These are phyloP conservation scores for Epichloe uncinata DNA, from an alignment of 2,329 filamentous ascomycete genomes.

Conservation along the genomic window DNA sequence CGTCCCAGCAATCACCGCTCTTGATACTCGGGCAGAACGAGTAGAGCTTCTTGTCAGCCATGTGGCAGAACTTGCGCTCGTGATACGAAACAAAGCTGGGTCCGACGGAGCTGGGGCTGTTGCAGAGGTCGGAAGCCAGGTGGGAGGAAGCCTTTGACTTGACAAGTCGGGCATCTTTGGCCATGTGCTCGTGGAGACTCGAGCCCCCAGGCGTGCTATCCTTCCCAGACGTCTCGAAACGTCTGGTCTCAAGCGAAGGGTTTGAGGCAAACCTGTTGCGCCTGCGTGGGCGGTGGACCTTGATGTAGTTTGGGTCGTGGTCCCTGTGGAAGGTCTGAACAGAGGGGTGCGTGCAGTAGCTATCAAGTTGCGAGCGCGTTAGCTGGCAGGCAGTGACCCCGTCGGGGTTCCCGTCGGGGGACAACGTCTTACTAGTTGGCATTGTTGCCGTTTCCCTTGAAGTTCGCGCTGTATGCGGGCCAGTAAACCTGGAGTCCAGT, in stretches of 20 bases:
- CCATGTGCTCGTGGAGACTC: neutral
- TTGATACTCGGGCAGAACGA: constrained; percentile 5
- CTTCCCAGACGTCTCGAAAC: neutral
- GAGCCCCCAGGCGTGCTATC: neutral
- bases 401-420: neutral
- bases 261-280: neutral
- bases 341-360: neutral
- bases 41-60: constrained; percentile 9
- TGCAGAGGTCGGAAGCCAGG: constrained; percentile 7
- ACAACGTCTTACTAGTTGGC: neutral
- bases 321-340: neutral
- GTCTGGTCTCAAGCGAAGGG: neutral
- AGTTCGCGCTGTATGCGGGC: neutral
- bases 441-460: neutral
- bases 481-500: neutral
- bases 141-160: neutral
- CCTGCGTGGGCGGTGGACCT: neutral
- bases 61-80: constrained; percentile 11
- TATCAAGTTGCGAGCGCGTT: neutral
- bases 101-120: neutral
- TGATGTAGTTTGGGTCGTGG: neutral
- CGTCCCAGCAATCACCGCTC: constrained; percentile 8
- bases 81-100: constrained; percentile 8
- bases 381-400: neutral
- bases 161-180: neutral